These are phyloP conservation scores for Orbilia oligospora DNA, from an alignment of 2,329 filamentous ascomycete genomes.

Conservation along the genomic window DNA sequence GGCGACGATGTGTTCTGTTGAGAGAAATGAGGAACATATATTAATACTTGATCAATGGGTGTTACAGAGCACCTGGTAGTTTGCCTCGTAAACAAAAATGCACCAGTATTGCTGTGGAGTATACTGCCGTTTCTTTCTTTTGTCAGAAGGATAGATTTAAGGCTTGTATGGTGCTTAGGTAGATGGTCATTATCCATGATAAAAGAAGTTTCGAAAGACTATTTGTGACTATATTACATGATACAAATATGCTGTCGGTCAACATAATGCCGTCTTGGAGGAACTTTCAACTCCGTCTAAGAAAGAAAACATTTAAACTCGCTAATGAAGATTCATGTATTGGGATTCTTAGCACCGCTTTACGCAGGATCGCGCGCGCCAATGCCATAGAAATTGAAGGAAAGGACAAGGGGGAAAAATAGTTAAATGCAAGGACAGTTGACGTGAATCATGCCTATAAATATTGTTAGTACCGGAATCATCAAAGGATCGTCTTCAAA, in stretches of 20 bases:
- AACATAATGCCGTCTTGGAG: conserved; percentile 36
- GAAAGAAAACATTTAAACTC: conserved; percentile 25
- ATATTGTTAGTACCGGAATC: conserved; percentile 6
- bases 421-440: background rate
- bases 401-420: background rate
- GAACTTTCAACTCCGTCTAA: conserved; percentile 57
- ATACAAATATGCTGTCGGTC: conserved; percentile 35
- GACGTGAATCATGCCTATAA: conserved; percentile 31
- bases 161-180: background rate
- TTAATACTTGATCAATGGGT: too few species aligned
- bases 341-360: conserved; percentile 17
- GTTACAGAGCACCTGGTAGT: too few species aligned
- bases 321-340: conserved; percentile 51
- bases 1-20: conserved; percentile 57
- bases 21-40: conserved; percentile 59
- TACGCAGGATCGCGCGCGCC: conserved; percentile 32
- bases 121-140: too few species aligned
- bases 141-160: too few species aligned
- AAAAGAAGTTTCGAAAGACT: background rate
- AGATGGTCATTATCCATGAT: background rate
- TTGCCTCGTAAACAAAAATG: too few species aligned
- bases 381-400: conserved; percentile 41
- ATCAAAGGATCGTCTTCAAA: background rate
- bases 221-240: conserved; percentile 54
- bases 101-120: too few species aligned